Percentiles rank a stretch among this genome's conserved stretches.
Conservation (phyloP, 2,329 filamentous ascomycete species). For the Diaporthe vaccinii region DNA sequence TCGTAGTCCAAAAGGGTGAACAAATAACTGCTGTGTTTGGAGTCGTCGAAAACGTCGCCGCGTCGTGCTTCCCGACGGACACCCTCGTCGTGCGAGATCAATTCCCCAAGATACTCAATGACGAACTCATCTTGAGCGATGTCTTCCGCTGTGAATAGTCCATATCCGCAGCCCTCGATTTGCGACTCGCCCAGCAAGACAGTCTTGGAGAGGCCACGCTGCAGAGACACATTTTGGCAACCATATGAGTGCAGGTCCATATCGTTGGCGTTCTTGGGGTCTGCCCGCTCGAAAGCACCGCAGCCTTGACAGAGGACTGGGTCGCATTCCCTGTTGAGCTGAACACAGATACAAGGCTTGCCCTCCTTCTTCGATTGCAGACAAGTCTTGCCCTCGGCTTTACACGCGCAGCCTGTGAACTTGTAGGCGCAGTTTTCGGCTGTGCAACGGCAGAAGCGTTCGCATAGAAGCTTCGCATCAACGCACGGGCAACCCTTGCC, state of each 20-base stretch:
- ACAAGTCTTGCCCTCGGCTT: slow-evolving; percentile 71
- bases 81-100: slow-evolving; percentile 78
- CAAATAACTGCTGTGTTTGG: slow-evolving; percentile 74
- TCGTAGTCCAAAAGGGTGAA: slow-evolving; percentile 72
- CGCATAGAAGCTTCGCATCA: slow-evolving; percentile 73
- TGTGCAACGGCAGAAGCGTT: slow-evolving; percentile 78
- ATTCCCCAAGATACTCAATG: slow-evolving; percentile 85
- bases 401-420: slow-evolving; percentile 77
- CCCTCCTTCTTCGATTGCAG: slow-evolving; percentile 67
- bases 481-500: slow-evolving; percentile 73
- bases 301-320: slow-evolving; percentile 80
- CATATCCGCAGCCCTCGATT: slow-evolving; percentile 78
- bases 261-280: slow-evolving; percentile 76
- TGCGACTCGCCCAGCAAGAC: slow-evolving; percentile 79
- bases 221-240: slow-evolving; percentile 81
- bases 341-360: slow-evolving; percentile 76
- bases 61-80: slow-evolving; percentile 75
- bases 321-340: slow-evolving; percentile 84
- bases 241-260: slow-evolving; percentile 67
- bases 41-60: slow-evolving; percentile 72
- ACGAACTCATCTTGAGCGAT: slow-evolving; percentile 79
- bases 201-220: slow-evolving; percentile 75
- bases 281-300: slow-evolving; percentile 76
- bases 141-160: slow-evolving; percentile 78
- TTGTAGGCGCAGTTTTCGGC: slow-evolving; percentile 71